Base-by-base conservation (phyloP, 2,329 filamentous ascomycete species). In the Apiospora aurea region DNA sequence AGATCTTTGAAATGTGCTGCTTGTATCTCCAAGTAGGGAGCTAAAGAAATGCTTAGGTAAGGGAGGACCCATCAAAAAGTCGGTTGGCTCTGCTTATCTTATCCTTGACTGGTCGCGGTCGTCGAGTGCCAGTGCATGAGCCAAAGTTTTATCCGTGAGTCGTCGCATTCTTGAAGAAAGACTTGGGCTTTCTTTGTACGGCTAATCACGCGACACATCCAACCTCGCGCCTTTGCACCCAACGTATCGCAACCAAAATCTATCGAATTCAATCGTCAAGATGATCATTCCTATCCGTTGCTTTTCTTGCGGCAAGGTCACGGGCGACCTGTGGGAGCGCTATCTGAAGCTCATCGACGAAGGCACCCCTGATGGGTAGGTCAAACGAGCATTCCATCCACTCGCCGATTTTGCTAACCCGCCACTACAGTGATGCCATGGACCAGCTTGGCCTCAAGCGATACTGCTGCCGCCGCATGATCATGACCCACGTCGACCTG, bases 261-360 rank as follows among this genome's bases (percentile, higher is more conserved):
- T 2, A 44, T n/a, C 68, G 38, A 57, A 26, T 8, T 11, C 6
- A 43, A 43, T 18, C 68, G 74, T 76, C 85, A 93, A 85, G 72
- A 99, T 99, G 96, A 99, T 99, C 84, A 98, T 99, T 77, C 96
- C 96, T 2, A 94, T 99, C 76, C 94, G 96, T 77, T 99, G 96
- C 86, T 99, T 99, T 85, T 98, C 96, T 72, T 99, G 96, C 84
- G 96, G 96, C 83, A 99, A 99, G 94, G 96, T 99, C 81, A 94
- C 95, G 72, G 96, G 94, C 75, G 96, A 99, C 84, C 91, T 99
- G 70, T 99, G 96, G 95, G 96, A 99, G 85, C 92, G 93, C 76
- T 99, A 98, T 82, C 88, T 98, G 76, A 92, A 93, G 81, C 88
- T 98, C 72, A 92, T 98, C 74, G 94, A 96, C 78, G 92, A 95